Base-by-base conservation (phyloP, 2,329 filamentous ascomycete species). In the Nectriaceae sp. region DNA sequence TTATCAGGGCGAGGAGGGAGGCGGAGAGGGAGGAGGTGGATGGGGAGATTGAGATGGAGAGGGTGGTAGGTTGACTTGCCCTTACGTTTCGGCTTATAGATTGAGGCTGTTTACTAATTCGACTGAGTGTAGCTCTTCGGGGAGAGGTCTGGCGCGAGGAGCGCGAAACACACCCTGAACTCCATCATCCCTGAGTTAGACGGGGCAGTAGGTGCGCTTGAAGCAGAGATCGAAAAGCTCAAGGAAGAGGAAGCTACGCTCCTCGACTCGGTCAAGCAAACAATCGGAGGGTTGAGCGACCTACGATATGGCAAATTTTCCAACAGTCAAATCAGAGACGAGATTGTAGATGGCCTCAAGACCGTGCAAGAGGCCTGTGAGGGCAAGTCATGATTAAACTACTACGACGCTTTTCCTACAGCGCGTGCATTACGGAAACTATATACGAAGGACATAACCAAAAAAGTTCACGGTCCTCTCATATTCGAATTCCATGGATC, bases 301-400 rank as follows among this genome's bases (percentile, higher is more conserved):
- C 75, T 96, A 46, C 84, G 89, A 39, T 93, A 94, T 62, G 90
- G 91, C 31, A 85, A 84, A 46, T 79, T 94, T 49, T 77, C 81
- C 29, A 87, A 88, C 54, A 68, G 76, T 19, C 76, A 83, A 50
- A 70, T 92, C 24, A 76, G 76, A 21, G 77, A 83, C 40, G 85
- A 91, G 56, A 80, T 90, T 22, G 71, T 90, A 16, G 80, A 85
- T 40, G 85, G 85, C 5, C 72, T 94, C n/a, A 60, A 59, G 15
- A 60, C 63, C 26, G 60, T 72, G 37, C 82, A 88, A 65, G 75
- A 82, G 52, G 76, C 79, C 20, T 91, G 88, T 66, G 76, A 80
- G 50, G 65, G 59, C 47, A 78, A 75, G 53, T 66, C 57, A 31
- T 75, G 60, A 70, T 52, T 46, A 47, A 26, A 43, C 53, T 49